phyloP scores from a whole-genome alignment of 2,329 filamentous ascomycete genomes.

The Pseudogymnoascus sp. region DNA sequence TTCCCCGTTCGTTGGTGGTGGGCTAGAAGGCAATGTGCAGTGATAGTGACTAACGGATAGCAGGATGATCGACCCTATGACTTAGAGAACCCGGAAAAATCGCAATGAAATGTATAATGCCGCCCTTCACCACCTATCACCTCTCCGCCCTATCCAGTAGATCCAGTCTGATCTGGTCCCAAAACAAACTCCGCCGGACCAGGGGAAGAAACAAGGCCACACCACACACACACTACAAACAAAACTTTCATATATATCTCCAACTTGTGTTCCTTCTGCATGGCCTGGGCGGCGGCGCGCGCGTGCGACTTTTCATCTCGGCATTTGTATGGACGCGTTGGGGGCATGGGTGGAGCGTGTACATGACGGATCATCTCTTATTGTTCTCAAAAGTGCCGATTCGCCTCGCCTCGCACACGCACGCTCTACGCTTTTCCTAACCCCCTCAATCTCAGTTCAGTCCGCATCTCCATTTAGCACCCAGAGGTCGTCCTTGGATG shows the following conservation, averaged over 20 bases:
- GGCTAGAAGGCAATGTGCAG: not conserved
- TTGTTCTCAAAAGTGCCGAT: not conserved
- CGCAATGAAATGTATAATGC: not conserved
- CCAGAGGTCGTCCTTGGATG: no score
- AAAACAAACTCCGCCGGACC: not conserved
- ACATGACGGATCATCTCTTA: not conserved
- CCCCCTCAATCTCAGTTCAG: not conserved
- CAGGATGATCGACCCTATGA: not conserved
- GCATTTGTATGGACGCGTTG: not conserved
- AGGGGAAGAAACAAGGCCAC: not conserved
- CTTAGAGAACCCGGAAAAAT: not conserved
- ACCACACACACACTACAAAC: not conserved
- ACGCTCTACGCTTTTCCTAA: not conserved
- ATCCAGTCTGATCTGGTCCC: not conserved
- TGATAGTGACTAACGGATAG: not conserved
- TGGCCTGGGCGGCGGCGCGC: not conserved
- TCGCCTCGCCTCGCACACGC: not conserved
- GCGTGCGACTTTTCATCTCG: not conserved
- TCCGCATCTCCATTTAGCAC: not conserved
- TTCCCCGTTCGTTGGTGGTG: not conserved
- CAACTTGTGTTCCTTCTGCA: not conserved
- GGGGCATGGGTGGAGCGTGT: not conserved
- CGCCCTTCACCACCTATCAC: not conserved
- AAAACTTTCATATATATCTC: not conserved
- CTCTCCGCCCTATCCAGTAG: not conserved